Percentiles rank a stretch among this genome's conserved stretches.
Conservation (phyloP, 1,284 basidiomycete species). For the Jaminaea rosea region DNA sequence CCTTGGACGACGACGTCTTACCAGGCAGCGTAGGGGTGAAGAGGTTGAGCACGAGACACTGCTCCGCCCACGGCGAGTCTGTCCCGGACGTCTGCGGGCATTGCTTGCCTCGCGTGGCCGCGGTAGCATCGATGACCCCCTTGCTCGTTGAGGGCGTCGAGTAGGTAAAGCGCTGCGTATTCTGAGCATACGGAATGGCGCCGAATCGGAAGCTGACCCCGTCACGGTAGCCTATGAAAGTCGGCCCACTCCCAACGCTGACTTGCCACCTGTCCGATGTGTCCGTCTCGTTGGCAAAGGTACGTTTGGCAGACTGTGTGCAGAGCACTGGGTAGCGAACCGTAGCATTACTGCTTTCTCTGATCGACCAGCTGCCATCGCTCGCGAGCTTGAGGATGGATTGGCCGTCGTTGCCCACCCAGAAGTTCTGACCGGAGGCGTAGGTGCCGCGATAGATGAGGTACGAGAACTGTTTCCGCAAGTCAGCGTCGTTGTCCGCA, state of each 20-base stretch:
- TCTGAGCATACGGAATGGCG: slow-evolving; percentile 4
- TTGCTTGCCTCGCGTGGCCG: background rate
- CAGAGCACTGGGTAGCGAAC: slow-evolving; percentile 2
- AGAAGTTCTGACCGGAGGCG: slow-evolving; percentile 1
- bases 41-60: slow-evolving; percentile 58
- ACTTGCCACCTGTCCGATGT: background rate
- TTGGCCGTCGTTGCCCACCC: background rate
- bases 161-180: slow-evolving; percentile 1
- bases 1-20: slow-evolving; percentile 10
- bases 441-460: background rate
- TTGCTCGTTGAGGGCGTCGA: background rate
- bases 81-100: slow-evolving; percentile 3
- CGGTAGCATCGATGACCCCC: background rate
- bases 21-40: slow-evolving; percentile 51
- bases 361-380: background rate
- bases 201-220: slow-evolving; percentile 3
- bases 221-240: slow-evolving; percentile 6
- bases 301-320: slow-evolving; percentile 2
- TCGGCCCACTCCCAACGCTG: background rate
- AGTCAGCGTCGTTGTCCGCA: background rate
- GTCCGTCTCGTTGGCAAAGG: background rate
- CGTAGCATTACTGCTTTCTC: background rate
- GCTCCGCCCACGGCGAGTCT: slow-evolving; percentile 19
- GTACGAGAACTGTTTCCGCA: slow-evolving; percentile 3
- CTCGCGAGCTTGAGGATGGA: background rate